Conservation (phyloP, 441 rosid species). For the Populus tomentosa region DNA sequence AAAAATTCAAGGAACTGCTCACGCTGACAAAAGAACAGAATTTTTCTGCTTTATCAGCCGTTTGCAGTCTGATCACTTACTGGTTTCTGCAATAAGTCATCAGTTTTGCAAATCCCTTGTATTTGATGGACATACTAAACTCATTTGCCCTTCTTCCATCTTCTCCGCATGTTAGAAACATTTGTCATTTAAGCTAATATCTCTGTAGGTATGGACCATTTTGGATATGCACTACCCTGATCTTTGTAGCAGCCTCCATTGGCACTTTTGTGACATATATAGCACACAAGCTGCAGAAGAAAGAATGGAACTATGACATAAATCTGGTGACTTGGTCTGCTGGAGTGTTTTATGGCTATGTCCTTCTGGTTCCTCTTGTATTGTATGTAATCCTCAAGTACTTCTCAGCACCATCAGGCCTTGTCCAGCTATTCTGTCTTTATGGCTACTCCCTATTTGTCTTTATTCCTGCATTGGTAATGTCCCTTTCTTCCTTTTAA, state of each 20-base stretch:
- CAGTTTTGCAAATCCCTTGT: background rate
- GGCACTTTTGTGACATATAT: constrained; percentile 95
- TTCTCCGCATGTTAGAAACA: background rate
- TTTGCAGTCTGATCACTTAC: background rate
- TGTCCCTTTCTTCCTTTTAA: constrained; percentile 7
- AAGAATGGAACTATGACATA: constrained; percentile 93
- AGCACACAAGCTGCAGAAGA: constrained; percentile 82
- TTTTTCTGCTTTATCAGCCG: background rate
- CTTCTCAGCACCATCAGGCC: constrained; percentile 96
- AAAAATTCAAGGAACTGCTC: background rate
- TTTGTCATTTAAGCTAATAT: constrained; percentile 10
- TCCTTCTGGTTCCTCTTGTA: constrained; percentile 70
- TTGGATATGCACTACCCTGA: constrained; percentile 98
- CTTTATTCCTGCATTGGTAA: constrained; percentile 98
- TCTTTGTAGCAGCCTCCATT: constrained; percentile 98
- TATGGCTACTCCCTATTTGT: constrained; percentile 92
- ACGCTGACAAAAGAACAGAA: background rate
- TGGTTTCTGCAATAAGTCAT: background rate
- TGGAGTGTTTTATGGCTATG: constrained; percentile 95
- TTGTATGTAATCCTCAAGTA: constrained; percentile 85
- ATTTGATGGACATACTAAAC: background rate
- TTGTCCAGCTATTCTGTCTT: constrained; percentile 88
- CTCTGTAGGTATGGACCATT: constrained; percentile 92
- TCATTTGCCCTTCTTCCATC: background rate
- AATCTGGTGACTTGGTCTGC: constrained; percentile 99